These are phyloP conservation scores for Suillus subalutaceus DNA, from an alignment of 768 basidiomycete species.

Conservation along the genomic window DNA sequence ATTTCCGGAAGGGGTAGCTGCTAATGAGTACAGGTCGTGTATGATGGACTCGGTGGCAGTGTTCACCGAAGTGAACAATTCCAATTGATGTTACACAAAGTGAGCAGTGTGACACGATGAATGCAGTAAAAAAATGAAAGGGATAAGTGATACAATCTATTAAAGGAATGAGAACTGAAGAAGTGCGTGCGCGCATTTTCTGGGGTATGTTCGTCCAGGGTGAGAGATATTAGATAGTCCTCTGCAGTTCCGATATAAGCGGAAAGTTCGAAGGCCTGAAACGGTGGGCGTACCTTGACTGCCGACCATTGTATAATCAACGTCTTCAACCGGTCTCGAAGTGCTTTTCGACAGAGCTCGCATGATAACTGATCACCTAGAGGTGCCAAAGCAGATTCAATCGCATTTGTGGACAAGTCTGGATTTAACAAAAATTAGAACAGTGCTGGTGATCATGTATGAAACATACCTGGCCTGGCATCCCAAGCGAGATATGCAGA, in stretches of 20 bases:
- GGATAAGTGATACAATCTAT: not conserved
- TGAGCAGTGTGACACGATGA: not conserved
- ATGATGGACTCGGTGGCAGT: not conserved
- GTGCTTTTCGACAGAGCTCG: constrained; percentile 63
- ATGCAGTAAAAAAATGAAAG: constrained; percentile 4
- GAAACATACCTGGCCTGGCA: constrained; percentile 66
- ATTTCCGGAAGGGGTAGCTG: constrained; percentile 3
- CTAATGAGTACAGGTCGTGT: constrained; percentile 12
- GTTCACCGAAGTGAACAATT: not conserved
- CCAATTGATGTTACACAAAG: constrained; percentile 11
- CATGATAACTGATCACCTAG: constrained; percentile 71
- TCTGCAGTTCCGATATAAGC: not conserved
- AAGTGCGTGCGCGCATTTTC: not conserved
- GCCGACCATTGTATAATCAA: constrained; percentile 77
- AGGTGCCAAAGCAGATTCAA: constrained; percentile 74
- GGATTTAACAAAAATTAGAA: constrained; percentile 12
- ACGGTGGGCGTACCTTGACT: constrained; percentile 56
- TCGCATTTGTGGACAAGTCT: constrained; percentile 75
- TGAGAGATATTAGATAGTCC: constrained; percentile 4
- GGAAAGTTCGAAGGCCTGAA: too few relatives aligned
- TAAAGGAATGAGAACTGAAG: too few relatives aligned
- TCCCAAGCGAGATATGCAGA: constrained; percentile 86
- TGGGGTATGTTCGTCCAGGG: constrained; percentile 1
- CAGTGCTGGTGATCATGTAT: not conserved
- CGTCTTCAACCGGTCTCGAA: constrained; percentile 67